Evolutionary conservation across 345 rosid genomes (phyloP), one percentile per base, ranked within the genome.

Genomic region (Kandelia obovata): DNA sequence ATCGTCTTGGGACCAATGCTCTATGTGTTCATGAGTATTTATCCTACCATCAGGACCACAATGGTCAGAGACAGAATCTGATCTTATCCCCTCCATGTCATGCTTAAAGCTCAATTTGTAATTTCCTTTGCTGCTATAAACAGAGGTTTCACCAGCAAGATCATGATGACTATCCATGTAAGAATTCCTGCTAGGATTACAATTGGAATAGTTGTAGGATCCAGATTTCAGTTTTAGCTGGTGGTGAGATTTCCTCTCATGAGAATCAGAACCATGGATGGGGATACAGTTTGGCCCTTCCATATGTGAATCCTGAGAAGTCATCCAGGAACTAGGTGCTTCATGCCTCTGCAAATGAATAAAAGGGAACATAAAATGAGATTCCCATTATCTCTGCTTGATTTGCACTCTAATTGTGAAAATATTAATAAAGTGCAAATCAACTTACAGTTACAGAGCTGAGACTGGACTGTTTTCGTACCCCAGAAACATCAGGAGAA

Each of bases 381-480:
- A 70, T 43, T 43, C 49, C 17, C 49, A 15, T 43, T 13, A 43
- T 43, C 49, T 43, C 49, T 43, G 49, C 49, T 43, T 43, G 49
- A 13, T 39, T 10, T 43, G 49, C 49, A 53, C 7, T 10, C 11
- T 53, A 53, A 53, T 53, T 16, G 16, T 8, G 27, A 57, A 51
- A n/a, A 59, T 21, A 47, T 46, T 47, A 23, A 68, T 51, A 61
- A n/a, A 52, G 53, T 21, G 58, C 17, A 79, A 69, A 60, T 71
- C 65, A 75, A 82, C 97, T 85, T 81, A 92, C 96, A 78, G 82
- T 68, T 43, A 43, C 4, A 43, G 49, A 43, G 64, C 82, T 69
- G 70, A 77, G 76, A 67, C 62, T 65, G 35, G 73, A 62, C 58
- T 71, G 85, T 84, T 77, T 88, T 57, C 60, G 80, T 69, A 64